Evolutionary conservation across 306 rosid species (phyloP).

Genomic region (Geum urbanum): DNA sequence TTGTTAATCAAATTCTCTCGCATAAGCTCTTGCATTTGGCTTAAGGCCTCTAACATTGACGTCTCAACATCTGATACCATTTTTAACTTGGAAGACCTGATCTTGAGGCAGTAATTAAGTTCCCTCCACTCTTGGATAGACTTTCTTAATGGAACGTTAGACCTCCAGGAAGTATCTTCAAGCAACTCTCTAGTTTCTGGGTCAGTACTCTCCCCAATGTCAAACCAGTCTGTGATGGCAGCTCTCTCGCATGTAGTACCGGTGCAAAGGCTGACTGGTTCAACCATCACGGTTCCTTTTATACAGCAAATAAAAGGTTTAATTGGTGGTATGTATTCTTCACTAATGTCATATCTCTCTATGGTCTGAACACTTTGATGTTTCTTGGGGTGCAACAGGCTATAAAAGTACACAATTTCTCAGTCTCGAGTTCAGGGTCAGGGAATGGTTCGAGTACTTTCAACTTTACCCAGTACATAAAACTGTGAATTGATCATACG

Average conservation of each 20-base stretch:
- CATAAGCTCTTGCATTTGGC: slow-evolving; percentile 54
- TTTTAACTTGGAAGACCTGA: slow-evolving; percentile 49
- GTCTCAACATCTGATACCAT: slow-evolving; percentile 32
- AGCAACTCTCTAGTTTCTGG: slow-evolving; percentile 61
- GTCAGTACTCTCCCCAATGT: slow-evolving; percentile 43
- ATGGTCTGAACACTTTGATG: slow-evolving; percentile 58
- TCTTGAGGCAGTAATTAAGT: slow-evolving; percentile 59
- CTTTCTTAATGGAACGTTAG: slow-evolving; percentile 62
- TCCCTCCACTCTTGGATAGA: slow-evolving; percentile 90
- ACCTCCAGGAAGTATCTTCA: slow-evolving; percentile 49
- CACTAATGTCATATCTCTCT: slow-evolving; percentile 48
- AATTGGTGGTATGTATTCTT: slow-evolving; percentile 53
- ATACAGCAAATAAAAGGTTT: slow-evolving; percentile 56
- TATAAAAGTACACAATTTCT: too few relatives aligned
- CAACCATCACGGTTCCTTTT: slow-evolving; percentile 58
- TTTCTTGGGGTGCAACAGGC: too few relatives aligned
- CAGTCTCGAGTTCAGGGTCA: too few relatives aligned
- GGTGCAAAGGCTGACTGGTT: slow-evolving; percentile 86
- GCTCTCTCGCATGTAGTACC: slow-evolving; percentile 85
- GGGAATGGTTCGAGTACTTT: not conserved
- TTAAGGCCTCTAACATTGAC: slow-evolving; percentile 43
- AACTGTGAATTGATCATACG: not conserved
- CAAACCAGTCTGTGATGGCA: slow-evolving; percentile 58
- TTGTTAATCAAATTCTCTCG: slow-evolving; percentile 65
- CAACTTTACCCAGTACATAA: not conserved